A percentile compares a stretch with the other conserved stretches of the same genome.
Evolutionary conservation across 2,329 filamentous ascomycete species (phyloP).

Genomic region (Pseudopyrenochaeta lycopersici): DNA sequence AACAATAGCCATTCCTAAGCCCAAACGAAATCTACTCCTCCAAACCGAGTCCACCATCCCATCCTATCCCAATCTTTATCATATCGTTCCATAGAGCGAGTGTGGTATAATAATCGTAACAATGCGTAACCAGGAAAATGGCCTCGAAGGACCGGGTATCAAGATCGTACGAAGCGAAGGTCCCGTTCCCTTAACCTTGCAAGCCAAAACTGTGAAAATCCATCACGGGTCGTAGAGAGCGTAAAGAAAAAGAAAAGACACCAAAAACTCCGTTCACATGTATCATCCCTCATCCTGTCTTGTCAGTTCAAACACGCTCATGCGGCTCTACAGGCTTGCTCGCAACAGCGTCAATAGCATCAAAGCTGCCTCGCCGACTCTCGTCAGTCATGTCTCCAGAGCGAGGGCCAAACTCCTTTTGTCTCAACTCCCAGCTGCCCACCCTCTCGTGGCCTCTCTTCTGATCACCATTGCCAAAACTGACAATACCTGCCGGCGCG

Average conservation of each 20-base stretch:
- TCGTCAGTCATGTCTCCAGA: constrained; percentile 26
- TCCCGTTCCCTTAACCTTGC: neutral
- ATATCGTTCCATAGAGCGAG: neutral
- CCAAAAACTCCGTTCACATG: neutral
- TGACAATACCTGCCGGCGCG: constrained; percentile 39
- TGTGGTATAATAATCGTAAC: neutral
- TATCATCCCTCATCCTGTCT: neutral
- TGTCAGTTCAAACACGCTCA: constrained; percentile 57
- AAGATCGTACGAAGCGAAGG: constrained; percentile 35
- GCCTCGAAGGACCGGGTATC: constrained; percentile 33
- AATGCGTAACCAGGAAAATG: constrained; percentile 1
- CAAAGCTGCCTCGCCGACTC: constrained; percentile 53
- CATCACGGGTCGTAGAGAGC: neutral
- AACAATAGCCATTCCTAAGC: neutral
- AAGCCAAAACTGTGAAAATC: neutral
- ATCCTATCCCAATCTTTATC: neutral
- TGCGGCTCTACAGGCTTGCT: constrained; percentile 55
- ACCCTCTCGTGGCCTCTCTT: constrained; percentile 59
- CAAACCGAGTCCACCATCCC: no score
- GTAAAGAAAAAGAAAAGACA: neutral
- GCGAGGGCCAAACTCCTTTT: constrained; percentile 41
- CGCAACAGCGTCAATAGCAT: constrained; percentile 54
- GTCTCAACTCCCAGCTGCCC: constrained; percentile 66
- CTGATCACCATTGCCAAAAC: constrained; percentile 20
- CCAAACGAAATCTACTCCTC: no score